These are phyloP conservation scores for Talaromyces sp. DNA, from an alignment of 2,329 filamentous ascomycete species.

Conservation along the genomic window DNA sequence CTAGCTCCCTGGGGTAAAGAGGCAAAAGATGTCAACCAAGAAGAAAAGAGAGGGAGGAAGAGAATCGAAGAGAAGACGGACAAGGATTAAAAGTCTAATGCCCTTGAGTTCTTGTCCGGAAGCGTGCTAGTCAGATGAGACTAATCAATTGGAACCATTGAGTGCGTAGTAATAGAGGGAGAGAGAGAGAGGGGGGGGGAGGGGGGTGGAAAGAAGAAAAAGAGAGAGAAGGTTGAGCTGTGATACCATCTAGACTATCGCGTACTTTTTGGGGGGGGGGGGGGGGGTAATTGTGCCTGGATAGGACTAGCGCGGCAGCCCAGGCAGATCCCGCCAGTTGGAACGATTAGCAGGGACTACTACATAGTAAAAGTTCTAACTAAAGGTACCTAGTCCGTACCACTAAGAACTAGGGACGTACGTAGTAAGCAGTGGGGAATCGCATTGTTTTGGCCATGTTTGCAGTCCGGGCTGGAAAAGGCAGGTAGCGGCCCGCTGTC, in stretches of 20 bases:
- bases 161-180: not conserved
- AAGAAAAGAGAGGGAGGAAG: not conserved
- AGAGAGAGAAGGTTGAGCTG: constrained; percentile 6
- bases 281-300: not conserved
- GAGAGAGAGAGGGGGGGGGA: too few relatives aligned
- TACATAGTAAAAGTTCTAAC: too few relatives aligned
- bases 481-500: constrained; percentile 9
- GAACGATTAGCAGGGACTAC: too few relatives aligned
- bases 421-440: not conserved
- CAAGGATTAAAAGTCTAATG: constrained; percentile 3
- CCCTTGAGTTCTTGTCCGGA: not conserved
- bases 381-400: too few relatives aligned
- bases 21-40: constrained; percentile 6
- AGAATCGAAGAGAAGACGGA: constrained; percentile 5
- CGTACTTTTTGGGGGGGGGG: too few relatives aligned
- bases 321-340: constrained; percentile 6
- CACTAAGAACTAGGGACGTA: not conserved
- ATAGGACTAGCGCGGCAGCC: not conserved
- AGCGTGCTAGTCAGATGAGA: not conserved
- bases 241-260: not conserved
- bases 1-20: not conserved
- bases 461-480: not conserved
- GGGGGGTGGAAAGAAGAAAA: too few relatives aligned
- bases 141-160: not conserved
- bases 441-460: not conserved